These are phyloP conservation scores for Fraxinus pennsylvanica DNA, from an alignment of 257 asterid genomes.

Conservation along the genomic window DNA sequence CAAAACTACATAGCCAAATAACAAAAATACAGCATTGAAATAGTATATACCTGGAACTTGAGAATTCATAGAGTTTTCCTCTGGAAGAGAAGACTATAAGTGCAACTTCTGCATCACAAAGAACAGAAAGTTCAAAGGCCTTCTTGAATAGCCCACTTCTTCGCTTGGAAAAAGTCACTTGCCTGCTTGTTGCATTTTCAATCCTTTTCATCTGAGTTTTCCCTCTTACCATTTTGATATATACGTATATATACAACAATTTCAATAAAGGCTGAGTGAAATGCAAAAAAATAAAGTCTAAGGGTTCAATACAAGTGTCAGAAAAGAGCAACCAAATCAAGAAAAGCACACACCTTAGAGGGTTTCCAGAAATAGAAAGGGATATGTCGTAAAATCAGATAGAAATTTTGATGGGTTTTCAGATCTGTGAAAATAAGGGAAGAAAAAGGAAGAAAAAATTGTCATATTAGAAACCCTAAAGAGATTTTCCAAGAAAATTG, in stretches of 20 bases:
- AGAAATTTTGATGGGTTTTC: constrained; percentile 24
- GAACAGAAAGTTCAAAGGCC: constrained; percentile 67
- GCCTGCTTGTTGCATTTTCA: constrained; percentile 58
- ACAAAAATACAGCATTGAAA: too few relatives aligned
- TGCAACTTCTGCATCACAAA: constrained; percentile 66
- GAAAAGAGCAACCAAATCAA: neutral
- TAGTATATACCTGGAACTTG: constrained; percentile 53
- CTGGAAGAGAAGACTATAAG: constrained; percentile 51
- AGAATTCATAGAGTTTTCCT: constrained; percentile 55
- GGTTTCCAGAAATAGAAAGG: constrained; percentile 24
- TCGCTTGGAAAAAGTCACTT: constrained; percentile 64
- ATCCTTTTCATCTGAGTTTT: constrained; percentile 59
- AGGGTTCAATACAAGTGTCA: neutral
- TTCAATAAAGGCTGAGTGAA: neutral
- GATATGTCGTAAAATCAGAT: constrained; percentile 19
- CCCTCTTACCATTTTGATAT: constrained; percentile 56
- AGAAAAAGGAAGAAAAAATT: neutral
- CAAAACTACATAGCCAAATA: too few relatives aligned
- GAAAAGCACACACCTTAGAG: constrained; percentile 11
- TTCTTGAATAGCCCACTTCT: constrained; percentile 66
- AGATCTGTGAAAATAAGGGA: constrained; percentile 37
- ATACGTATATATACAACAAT: neutral
- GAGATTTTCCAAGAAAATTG: neutral
- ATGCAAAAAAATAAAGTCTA: neutral
- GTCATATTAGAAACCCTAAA: constrained; percentile 34